phyloP scores from a whole-genome alignment of 805 yeast species.

The Wickerhamomyces canadensis region DNA sequence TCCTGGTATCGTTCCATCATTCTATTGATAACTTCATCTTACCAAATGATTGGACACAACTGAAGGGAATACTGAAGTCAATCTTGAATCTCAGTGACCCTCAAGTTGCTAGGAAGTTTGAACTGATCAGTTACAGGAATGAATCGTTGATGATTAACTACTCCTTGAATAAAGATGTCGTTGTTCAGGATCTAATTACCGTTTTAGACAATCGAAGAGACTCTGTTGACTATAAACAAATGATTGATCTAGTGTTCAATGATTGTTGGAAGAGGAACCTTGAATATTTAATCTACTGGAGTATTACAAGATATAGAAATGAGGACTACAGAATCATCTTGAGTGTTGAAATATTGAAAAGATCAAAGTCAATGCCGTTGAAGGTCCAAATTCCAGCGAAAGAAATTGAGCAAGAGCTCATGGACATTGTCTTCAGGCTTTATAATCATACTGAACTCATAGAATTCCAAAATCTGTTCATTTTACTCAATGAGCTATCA shows the following conservation, averaged over 20 bases:
- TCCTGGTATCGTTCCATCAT: constrained; percentile 27
- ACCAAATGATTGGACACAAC: constrained; percentile 55
- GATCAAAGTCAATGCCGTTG: constrained; percentile 6
- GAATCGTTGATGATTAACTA: constrained; percentile 61
- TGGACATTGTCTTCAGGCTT: constrained; percentile 31
- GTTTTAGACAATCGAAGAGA: constrained; percentile 32
- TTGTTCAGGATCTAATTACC: constrained; percentile 24
- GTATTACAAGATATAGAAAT: constrained; percentile 26
- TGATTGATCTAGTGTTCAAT: constrained; percentile 23
- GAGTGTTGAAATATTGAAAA: constrained; percentile 12
- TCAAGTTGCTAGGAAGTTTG: constrained; percentile 41
- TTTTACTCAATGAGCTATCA: constrained; percentile 36
- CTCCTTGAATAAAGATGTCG: constrained; percentile 18
- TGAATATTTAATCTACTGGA: constrained; percentile 34
- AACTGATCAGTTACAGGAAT: constrained; percentile 59
- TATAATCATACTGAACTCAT: constrained; percentile 30
- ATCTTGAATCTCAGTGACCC: constrained; percentile 30
- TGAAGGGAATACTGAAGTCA: constrained; percentile 43
- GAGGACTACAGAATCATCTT: constrained; percentile 13
- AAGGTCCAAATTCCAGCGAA: constrained; percentile 16
- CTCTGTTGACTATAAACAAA: constrained; percentile 26
- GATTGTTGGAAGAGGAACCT: constrained; percentile 32
- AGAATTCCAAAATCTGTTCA: constrained; percentile 33
- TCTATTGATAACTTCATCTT: constrained; percentile 53
- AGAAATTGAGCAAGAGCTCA: constrained; percentile 31